A percentile compares a stretch with the other conserved stretches of the same genome.
Evolutionary conservation across 106 monocot species (phyloP).

Genomic region (Allium cepa): DNA sequence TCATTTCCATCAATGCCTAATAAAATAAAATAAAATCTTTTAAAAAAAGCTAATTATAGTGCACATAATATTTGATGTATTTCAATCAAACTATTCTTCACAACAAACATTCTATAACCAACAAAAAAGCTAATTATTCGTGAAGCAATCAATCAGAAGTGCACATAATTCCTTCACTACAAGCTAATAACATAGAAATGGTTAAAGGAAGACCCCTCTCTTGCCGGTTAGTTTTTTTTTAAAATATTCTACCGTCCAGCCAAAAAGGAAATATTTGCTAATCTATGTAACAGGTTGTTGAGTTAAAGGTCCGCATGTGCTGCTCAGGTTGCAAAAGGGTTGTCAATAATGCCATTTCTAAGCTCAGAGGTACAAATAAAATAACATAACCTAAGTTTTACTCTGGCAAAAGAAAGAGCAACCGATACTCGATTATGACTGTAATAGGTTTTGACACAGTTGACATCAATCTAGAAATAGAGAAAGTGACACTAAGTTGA

Average conservation of each 20-base stretch:
- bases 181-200: constrained; percentile 11
- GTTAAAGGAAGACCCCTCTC: constrained; percentile 34
- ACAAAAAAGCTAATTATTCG: constrained; percentile 1
- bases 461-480: constrained; percentile 31
- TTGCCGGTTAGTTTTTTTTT: constrained; percentile 25
- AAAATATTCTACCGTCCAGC: no score
- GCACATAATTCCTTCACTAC: neutral
- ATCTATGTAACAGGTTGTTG: constrained; percentile 20
- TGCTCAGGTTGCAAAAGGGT: constrained; percentile 49
- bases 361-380: constrained; percentile 29
- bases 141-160: neutral
- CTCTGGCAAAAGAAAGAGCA: neutral
- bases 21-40: no score
- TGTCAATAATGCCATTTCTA: constrained; percentile 22
- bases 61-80: no score
- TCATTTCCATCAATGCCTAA: no score
- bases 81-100: no score
- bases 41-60: no score
- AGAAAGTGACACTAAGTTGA: constrained; percentile 64
- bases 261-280: no score
- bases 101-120: neutral
- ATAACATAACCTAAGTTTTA: neutral
- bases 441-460: constrained; percentile 50
- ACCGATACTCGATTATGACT: neutral
- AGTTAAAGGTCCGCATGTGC: constrained; percentile 47